Base-by-base conservation (phyloP, 352 stramenopile genomes). In the Blastocystis sp. region DNA sequence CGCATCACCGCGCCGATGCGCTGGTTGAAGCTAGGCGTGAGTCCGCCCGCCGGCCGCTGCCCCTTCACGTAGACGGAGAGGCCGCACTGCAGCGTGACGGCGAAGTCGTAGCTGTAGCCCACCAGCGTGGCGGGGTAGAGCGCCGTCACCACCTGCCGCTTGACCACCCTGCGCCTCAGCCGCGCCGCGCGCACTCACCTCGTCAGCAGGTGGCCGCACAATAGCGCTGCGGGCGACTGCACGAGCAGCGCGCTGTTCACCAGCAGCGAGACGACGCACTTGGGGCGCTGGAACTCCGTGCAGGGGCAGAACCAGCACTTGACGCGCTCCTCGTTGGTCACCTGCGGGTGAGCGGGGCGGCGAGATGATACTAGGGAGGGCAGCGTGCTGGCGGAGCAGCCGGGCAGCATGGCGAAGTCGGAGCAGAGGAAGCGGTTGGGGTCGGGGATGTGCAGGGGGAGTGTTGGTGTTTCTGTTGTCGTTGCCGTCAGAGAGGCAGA, bases 81-180 rank as follows among this genome's bases (percentile, higher is more conserved):
- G 4, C 74, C 74, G 7, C 56, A 53, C 38, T 84, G 34, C 5
- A 59, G 69, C 28, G 7, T 11, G 2, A 70, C 10, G n/a, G 19
- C 41, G 9, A 67, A 48, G 2, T 84, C 74, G 10, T 67, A 66
- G 19, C 34, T 67, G 28, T 84, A 84, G 2, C 23, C 34, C 56
- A 84, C 66, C 2, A 84, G 74, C 17, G 74, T 84, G 41, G 74
- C 74, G 2, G 74, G 61, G 21, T 84, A 84, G 4, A 84, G 56
- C 28, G 48, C 10, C 3, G 74, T 84, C 10, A 69, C 41, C 0
- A 84, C 38, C 45, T 84, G 48, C 28, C 74, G 52, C 14, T 70
- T 66, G 17, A 84, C 19, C 52, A 84, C 11, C 14, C 74, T 84
- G 53, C 7, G 38, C 23, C 9, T 48, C 9, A 69, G 34, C 14